Evolutionary conservation across 805 yeast genomes (phyloP), one percentile per base, ranked within the genome.

Genomic region (Kregervanrija delftensis): DNA sequence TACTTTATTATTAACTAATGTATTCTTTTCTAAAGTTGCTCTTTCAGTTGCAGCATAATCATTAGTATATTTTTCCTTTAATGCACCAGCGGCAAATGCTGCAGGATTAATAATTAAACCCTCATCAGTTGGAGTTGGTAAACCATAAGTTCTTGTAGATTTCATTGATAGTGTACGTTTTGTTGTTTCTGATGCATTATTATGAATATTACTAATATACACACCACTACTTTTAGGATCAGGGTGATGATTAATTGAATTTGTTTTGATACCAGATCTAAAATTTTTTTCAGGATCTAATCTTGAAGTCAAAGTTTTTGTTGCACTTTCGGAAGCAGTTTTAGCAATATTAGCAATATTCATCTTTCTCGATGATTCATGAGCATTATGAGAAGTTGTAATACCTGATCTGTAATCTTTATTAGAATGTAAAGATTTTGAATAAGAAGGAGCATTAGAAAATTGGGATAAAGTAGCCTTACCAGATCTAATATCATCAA

Each of bases 81-180:
- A 63, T 30, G 81, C 84, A 30, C 82, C 81, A 37, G 71, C 69
- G 11, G 84, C 83, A 58, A 72, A 68, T 11, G 58, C 55, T 44
- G 67, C 72, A 40, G 74, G 75, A 30, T 72, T 58, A 44, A 67
- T 61, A 16, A 59, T 54, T 34, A 47, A 39, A 15, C 53, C 53
- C 31, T 36, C 41, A 51, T 64, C 66, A 38, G 70, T 68, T 3
- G 78, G 70, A 30, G 66, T 65, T 33, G 69, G 59, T 14, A 77
- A 72, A 48, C 68, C 71, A 41, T 49, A 54, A 17, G 43, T 31
- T 38, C 45, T 58, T 8, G 63, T 61, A 4, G 47, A 38, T 30
- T 43, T 40, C 34, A 44, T 40, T 12, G 17, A 33, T 9, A 46
- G 37, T n/a, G 46, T 46, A 8, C 35, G 37, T 34, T 35, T 31